Percentiles rank a stretch among this genome's conserved stretches.
Evolutionary conservation across 192 early-diverging fungal species (phyloP).

Genomic region (Backusella tarrabulga): DNA sequence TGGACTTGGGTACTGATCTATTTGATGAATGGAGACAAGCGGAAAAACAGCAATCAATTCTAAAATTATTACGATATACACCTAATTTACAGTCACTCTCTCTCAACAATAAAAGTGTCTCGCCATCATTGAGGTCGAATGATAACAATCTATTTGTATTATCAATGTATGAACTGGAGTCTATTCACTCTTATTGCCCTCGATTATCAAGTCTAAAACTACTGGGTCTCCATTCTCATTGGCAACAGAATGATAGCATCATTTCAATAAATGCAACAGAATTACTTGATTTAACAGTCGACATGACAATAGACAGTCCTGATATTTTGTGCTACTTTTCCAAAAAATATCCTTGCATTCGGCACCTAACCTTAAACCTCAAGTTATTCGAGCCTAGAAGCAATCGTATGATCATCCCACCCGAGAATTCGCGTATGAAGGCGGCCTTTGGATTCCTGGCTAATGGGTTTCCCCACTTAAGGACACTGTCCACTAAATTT

Average conservation of each 20-base stretch:
- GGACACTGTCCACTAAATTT: neutral
- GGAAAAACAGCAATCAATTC: neutral
- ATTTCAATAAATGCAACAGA: neutral
- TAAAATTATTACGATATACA: neutral
- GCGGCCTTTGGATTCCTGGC: neutral
- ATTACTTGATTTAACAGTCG: neutral
- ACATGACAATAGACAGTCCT: neutral
- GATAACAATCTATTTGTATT: neutral
- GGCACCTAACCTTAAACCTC: neutral
- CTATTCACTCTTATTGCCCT: conserved; percentile 6
- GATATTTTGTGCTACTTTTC: neutral
- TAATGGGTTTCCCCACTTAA: neutral
- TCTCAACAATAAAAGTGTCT: neutral
- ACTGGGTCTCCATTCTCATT: neutral
- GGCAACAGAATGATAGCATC: neutral
- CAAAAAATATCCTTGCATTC: conserved; percentile 1
- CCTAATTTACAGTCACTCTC: neutral
- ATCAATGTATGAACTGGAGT: conserved; percentile 3
- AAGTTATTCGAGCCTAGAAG: neutral
- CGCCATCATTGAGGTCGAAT: neutral
- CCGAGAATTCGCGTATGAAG: conserved; percentile 8
- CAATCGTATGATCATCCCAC: neutral
- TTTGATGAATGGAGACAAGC: neutral
- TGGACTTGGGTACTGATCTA: neutral
- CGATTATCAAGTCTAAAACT: neutral